Evolutionary conservation across 306 rosid species (phyloP), one percentile per base, ranked within the genome.

Genomic region (Inga laurina): DNA sequence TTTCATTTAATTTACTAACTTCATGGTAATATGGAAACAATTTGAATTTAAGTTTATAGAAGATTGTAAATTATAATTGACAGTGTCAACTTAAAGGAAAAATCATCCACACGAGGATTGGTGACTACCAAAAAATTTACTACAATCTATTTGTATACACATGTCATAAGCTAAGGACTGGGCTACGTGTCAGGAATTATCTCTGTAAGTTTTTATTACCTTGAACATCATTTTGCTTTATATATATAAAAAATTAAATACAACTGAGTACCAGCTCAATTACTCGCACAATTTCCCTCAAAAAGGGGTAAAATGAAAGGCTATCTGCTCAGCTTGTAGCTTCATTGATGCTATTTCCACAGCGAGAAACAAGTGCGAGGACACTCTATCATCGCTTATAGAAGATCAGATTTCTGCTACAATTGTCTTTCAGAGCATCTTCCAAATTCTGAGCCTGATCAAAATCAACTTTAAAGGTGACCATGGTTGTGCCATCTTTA

Each of bases 381-480:
- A 65, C 41, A 65, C n/a, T 48, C 69, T 11, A 79, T 93, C 91
- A 90, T n/a, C 45, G 78, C 76, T 89, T 93, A 59, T 85, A 90
- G 83, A 93, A 92, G 75, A 83, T 82, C 80, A 95, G 85, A 1
- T 93, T 91, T 79, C 98, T 89, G 88, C 97, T 90, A 82, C 94
- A 92, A 80, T 92, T 86, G 82, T 88, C 72, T 91, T 91, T 95
- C 77, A 95, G 76, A 43, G 96, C 91, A 76, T 91, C 98, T 90
- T 95, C 98, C 91, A 92, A 85, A 83, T 91, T 93, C 84, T 91
- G 96, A 70, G 82, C 97, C 80, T 80, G 56, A 85, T 93, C 97
- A 86, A 91, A 93, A 85, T 92, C 98, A 80, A 91, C 98, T 89
- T 81, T 88, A 81, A 93, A 95, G 46, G 88, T 89, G 70, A 95